Evolutionary conservation across 2,329 filamentous ascomycete species (phyloP).

Genomic region (Pseudogymnoascus verrucosus): DNA sequence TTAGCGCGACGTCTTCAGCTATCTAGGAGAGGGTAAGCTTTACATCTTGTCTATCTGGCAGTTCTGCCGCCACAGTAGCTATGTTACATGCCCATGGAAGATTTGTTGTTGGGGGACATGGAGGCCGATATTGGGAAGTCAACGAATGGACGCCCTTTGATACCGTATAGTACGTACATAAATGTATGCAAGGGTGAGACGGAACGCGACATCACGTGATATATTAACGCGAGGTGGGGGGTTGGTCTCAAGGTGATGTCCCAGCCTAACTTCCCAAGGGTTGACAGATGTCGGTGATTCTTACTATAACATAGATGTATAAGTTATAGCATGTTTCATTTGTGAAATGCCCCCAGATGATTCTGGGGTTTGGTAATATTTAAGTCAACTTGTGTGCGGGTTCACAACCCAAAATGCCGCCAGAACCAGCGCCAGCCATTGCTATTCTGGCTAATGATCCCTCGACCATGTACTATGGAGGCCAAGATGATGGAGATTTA

Average conservation of each 20-base stretch:
- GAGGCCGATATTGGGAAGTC: not conserved
- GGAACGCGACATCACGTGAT: slow-evolving; percentile 1
- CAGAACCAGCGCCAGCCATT: slow-evolving; percentile 17
- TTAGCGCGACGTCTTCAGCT: not conserved
- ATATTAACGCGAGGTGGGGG: not conserved
- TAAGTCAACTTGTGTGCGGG: not conserved
- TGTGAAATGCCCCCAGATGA: slow-evolving; percentile 2
- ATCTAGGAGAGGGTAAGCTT: not conserved
- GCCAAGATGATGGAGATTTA: not conserved
- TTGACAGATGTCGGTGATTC: not conserved
- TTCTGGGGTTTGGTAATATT: slow-evolving; percentile 6
- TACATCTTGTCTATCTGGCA: slow-evolving; percentile 2
- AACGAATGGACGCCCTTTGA: not conserved
- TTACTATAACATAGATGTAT: slow-evolving; percentile 5
- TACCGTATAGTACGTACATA: not conserved
- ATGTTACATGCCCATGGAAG: slow-evolving; percentile 1
- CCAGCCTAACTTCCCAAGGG: not conserved
- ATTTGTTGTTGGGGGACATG: not conserved
- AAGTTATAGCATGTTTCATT: slow-evolving; percentile 2
- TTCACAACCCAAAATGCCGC: slow-evolving; percentile 16
- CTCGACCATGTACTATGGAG: slow-evolving; percentile 21
- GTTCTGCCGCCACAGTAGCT: not conserved
- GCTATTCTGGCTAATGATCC: slow-evolving; percentile 21
- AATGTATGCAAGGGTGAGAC: not conserved
- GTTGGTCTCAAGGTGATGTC: not conserved